A percentile compares a stretch with the other conserved stretches of the same genome.
These are phyloP conservation scores for Neopestalotiopsis rosae DNA, from an alignment of 2,329 filamentous ascomycete species.

Conservation along the genomic window DNA sequence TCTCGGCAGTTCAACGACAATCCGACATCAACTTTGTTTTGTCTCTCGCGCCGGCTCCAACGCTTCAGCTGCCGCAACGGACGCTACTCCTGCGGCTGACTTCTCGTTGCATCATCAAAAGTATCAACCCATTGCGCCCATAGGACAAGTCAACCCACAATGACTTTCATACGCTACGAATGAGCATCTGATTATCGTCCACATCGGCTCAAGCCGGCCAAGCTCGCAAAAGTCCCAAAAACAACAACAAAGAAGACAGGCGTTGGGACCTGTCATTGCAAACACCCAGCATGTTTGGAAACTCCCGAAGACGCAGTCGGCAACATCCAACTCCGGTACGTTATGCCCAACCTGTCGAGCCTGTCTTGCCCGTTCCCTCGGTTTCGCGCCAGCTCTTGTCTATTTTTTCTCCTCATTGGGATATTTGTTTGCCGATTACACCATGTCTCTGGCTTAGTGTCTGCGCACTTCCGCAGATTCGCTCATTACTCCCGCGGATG, in stretches of 20 bases:
- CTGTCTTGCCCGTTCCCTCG: neutral
- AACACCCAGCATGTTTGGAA: constrained; percentile 52
- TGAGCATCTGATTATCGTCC: constrained; percentile 10
- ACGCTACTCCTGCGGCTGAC: neutral
- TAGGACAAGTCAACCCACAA: neutral
- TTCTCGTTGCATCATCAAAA: neutral
- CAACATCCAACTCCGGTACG: constrained; percentile 47
- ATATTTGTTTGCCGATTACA: neutral
- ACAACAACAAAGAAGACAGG: neutral
- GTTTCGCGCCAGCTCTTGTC: neutral
- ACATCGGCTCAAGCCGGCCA: neutral
- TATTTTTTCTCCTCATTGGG: neutral
- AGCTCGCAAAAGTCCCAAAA: neutral
- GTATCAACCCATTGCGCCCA: neutral
- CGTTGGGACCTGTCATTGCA: neutral
- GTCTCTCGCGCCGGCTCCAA: neutral
- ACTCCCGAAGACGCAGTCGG: constrained; percentile 52
- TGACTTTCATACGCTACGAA: constrained; percentile 5
- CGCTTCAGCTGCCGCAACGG: neutral
- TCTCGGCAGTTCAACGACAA: neutral
- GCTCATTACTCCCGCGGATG: constrained; percentile 1
- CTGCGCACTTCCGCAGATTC: neutral
- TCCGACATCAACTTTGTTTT: neutral
- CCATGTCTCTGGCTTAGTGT: constrained; percentile 10
- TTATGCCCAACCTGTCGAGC: neutral